phyloP scores from a whole-genome alignment of 1,284 basidiomycete genomes.

The Heterobasidion parviporum region DNA sequence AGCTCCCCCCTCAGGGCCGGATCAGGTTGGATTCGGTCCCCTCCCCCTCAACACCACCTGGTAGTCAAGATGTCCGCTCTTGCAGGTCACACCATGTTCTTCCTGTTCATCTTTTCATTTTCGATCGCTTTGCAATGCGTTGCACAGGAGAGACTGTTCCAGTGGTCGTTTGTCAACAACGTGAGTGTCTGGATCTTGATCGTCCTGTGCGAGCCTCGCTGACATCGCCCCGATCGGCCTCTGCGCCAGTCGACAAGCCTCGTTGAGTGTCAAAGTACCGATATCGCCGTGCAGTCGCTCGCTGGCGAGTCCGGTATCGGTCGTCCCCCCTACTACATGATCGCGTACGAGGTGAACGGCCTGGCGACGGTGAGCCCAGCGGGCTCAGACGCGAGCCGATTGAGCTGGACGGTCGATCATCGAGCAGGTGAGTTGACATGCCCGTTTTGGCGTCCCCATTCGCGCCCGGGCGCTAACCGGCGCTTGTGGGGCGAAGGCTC shows the following conservation, averaged over 20 bases:
- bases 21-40: background rate
- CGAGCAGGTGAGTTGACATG: constrained; percentile 27
- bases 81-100: background rate
- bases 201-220: background rate
- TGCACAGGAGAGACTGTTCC: constrained; percentile 14
- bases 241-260: background rate
- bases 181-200: constrained; percentile 6
- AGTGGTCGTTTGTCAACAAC: constrained; percentile 17
- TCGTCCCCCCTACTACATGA: constrained; percentile 41
- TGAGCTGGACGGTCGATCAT: constrained; percentile 37
- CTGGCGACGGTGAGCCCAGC: constrained; percentile 31
- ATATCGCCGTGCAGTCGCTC: constrained; percentile 8
- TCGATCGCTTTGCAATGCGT: background rate
- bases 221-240: background rate
- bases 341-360: constrained; percentile 33
- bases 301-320: constrained; percentile 15
- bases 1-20: background rate
- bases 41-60: constrained; percentile 2
- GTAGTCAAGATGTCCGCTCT: background rate
- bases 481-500: constrained; percentile 24
- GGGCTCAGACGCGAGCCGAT: constrained; percentile 27
- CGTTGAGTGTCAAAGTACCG: constrained; percentile 13
- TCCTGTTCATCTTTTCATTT: background rate
- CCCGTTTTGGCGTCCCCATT: background rate
- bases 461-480: background rate